A percentile compares a stretch with the other conserved stretches of the same genome.
phyloP scores from a whole-genome alignment of 1,284 basidiomycete species.

The Takashimella tepidaria region DNA sequence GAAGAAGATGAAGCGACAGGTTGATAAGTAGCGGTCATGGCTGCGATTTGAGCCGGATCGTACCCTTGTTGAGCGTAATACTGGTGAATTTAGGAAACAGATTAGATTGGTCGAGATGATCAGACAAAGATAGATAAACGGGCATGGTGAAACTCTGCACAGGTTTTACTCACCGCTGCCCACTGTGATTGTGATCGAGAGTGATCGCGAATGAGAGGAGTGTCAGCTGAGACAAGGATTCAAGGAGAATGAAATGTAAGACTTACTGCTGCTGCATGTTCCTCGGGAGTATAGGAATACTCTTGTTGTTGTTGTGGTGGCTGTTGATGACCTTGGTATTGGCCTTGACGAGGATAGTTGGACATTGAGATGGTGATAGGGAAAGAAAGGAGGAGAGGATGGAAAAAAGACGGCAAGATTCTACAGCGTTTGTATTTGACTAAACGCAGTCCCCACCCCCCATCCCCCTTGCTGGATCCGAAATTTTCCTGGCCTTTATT shows the following conservation, averaged over 20 bases:
- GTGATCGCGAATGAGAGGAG: too few relatives aligned
- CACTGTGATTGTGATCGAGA: constrained; percentile 24
- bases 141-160: neutral
- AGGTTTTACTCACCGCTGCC: constrained; percentile 31
- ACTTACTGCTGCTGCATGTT: constrained; percentile 40
- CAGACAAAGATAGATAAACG: neutral
- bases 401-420: too few relatives aligned
- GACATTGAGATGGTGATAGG: neutral
- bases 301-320: constrained; percentile 1
- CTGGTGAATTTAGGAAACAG: constrained; percentile 15
- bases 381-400: neutral
- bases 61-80: constrained; percentile 49
- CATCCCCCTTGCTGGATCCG: neutral
- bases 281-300: constrained; percentile 25
- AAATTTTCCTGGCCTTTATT: neutral
- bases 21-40: constrained; percentile 17
- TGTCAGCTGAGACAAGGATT: neutral
- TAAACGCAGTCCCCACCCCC: too few relatives aligned
- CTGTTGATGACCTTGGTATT: neutral
- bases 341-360: neutral
- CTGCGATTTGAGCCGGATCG: constrained; percentile 28
- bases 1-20: constrained; percentile 1
- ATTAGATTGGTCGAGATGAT: neutral
- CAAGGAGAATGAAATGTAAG: neutral
- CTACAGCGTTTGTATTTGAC: too few relatives aligned